Base-by-base conservation (phyloP, 2,329 filamentous ascomycete species). In the Trichoderma atrobrunneum region DNA sequence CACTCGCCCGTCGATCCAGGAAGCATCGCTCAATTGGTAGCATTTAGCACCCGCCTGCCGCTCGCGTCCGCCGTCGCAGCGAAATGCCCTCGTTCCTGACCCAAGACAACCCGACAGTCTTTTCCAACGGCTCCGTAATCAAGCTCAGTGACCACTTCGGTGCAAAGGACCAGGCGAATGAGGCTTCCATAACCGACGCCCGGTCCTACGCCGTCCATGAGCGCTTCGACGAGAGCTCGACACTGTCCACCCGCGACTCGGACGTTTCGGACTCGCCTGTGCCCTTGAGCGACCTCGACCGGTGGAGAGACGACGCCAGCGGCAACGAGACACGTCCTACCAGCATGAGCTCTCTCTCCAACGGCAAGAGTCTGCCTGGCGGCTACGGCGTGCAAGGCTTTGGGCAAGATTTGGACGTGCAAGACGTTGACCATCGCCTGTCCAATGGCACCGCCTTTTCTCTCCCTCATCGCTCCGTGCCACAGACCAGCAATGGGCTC, bases 341-440 rank as follows among this genome's bases (percentile, higher is more conserved):
- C 78, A 90, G 86, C 81, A 87, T 90, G 82, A 88, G 85, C 80
- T 86, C 88, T 48, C 78, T 89, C 78, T 85, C 87, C 76, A 90
- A 91, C 78, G 88, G 86, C 75, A 85, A 84, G 76, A 83, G 85
- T 72, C 78, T 78, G 73, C 80, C 80, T 71, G 78, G 77, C 73
- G 77, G 78, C n/a, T 68, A 74, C 54, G 76, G 75, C 72, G 73
- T 73, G 77, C 81, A 71, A 66, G 78, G 79, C 77, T 75, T 68
- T 70, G 64, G 28, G 48, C 48, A 54, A 54, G 30, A 30, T 18
- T 7, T 60, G 28, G 30, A 60, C 30, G 57, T 60, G 57, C 28
- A 60, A 28, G 75, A 59, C 51, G 72, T 66, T 73, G 67, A 72
- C 62, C 77, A 78, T 64, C 70, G 72, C 34, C 72, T 75, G 64